Percentiles rank a stretch among this genome's conserved stretches.
These are phyloP conservation scores for Entomortierella chlamydospora DNA, from an alignment of 192 early-diverging fungal species.

Conservation along the genomic window DNA sequence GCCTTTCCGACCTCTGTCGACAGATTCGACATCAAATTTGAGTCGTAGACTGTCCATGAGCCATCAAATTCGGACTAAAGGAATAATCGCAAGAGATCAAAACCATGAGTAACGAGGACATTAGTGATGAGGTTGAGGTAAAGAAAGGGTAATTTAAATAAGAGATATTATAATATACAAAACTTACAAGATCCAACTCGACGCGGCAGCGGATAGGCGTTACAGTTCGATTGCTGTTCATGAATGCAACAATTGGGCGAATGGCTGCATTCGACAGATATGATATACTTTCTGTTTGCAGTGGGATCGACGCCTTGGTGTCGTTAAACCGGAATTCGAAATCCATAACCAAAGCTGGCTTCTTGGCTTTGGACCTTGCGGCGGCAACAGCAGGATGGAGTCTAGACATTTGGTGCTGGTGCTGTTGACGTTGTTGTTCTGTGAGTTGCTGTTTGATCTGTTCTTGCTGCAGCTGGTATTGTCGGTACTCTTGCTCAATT, in stretches of 20 bases:
- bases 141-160: neutral
- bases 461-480: conserved; percentile 22
- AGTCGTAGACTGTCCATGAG: conserved; percentile 91
- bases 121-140: neutral
- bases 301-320: conserved; percentile 89
- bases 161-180: neutral
- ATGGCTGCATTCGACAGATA: conserved; percentile 89
- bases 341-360: conserved; percentile 70
- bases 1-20: conserved; percentile 87
- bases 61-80: conserved; percentile 87
- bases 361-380: conserved; percentile 36
- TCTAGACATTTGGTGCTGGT: conserved; percentile 25
- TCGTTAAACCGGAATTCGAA: conserved; percentile 90
- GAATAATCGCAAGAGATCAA: neutral
- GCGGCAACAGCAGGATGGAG: conserved; percentile 7
- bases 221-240: conserved; percentile 91
- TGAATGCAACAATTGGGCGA: conserved; percentile 92
- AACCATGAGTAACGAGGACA: neutral
- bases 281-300: conserved; percentile 73
- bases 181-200: conserved; percentile 76
- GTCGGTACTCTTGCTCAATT: conserved; percentile 10
- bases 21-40: conserved; percentile 77
- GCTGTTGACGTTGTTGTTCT: conserved; percentile 24
- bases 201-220: conserved; percentile 86
- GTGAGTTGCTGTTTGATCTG: conserved; percentile 23